Evolutionary conservation across 768 basidiomycete species (phyloP), one percentile per base, ranked within the genome.

Genomic region (Pisolithus microcarpus): DNA sequence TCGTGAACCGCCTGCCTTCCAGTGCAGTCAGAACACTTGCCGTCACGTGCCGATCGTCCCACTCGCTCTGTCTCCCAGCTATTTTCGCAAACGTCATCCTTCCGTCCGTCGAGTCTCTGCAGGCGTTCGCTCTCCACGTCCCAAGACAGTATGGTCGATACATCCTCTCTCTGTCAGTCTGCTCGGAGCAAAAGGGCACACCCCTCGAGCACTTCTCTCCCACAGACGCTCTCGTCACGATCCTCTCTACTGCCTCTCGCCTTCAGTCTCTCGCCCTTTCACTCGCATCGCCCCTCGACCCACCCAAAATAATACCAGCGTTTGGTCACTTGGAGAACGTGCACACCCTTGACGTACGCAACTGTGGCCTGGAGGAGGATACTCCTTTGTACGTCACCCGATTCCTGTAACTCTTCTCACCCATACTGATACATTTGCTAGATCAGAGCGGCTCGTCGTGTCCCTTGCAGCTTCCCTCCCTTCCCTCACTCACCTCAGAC

Each of bases 401-500:
- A 42, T 45, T 46, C 16, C 19, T 26, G 10, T 10, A 16, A 5
- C 43, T 2, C 47, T 13, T 34, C 50, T 53, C 19, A 6, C 26
- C 38, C 53, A 23, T 51, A 30, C 51, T 54, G 39, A 54, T 34
- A 1, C 9, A 16, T 19, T 38, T 11, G 34, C 38, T 51, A 61
- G 64, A 19, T 70, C 65, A 66, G 85, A 88, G 61, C 74, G 85
- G 23, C 72, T 86, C 0, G 81, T 78, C 49, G 85, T 87, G 15
- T 76, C 80, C 6, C 81, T 88, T 54, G 84, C 84, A 0, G 77
- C 80, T 2, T 77, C 79, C 1, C 65, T 80, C 4, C 78, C 78
- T 13, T 66, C 71, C 58, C 75, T 88, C 43, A 62, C 75, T 43
- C 72, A 78, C 44, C 73, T 88, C 46, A 70, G 75, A 5, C 70